phyloP scores from a whole-genome alignment of 2,329 filamentous ascomycete species.

The Ambrosiella xylebori region DNA sequence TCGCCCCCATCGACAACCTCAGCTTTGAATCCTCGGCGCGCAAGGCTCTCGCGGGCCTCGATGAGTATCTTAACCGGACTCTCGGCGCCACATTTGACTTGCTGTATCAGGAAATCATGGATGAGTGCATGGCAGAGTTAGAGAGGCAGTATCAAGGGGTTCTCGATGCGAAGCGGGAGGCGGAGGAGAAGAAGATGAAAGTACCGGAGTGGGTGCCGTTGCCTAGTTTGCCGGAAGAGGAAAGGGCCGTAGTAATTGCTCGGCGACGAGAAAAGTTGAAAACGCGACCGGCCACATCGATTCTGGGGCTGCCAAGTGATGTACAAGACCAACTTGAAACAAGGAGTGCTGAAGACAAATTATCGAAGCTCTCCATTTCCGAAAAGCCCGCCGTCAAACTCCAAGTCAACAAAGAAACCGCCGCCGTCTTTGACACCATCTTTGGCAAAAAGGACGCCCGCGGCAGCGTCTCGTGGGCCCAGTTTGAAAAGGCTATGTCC shows the following conservation, averaged over 20 bases:
- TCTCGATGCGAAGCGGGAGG: constrained; percentile 15
- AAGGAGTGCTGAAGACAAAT: too few species aligned
- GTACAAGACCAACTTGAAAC: not conserved
- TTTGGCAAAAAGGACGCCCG: constrained; percentile 20
- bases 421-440: constrained; percentile 22
- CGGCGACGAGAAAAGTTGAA: constrained; percentile 26
- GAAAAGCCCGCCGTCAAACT: constrained; percentile 15
- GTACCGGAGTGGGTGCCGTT: constrained; percentile 9
- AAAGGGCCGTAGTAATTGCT: constrained; percentile 18
- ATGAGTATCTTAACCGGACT: constrained; percentile 23
- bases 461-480: constrained; percentile 20
- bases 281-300: constrained; percentile 24
- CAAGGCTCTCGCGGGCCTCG: constrained; percentile 21
- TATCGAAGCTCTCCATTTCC: not conserved
- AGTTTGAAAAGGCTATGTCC: constrained; percentile 25
- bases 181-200: constrained; percentile 9
- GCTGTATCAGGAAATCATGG: constrained; percentile 27
- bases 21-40: constrained; percentile 23
- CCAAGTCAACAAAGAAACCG: constrained; percentile 23
- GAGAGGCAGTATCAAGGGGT: constrained; percentile 15
- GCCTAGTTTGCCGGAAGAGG: constrained; percentile 13
- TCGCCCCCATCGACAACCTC: constrained; percentile 25
- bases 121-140: constrained; percentile 22
- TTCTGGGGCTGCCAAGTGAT: not conserved
- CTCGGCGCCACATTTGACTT: constrained; percentile 24